A percentile compares a stretch with the other conserved stretches of the same genome.
Evolutionary conservation across 805 yeast species (phyloP).

Genomic region (Phaffomyces opuntiae): DNA sequence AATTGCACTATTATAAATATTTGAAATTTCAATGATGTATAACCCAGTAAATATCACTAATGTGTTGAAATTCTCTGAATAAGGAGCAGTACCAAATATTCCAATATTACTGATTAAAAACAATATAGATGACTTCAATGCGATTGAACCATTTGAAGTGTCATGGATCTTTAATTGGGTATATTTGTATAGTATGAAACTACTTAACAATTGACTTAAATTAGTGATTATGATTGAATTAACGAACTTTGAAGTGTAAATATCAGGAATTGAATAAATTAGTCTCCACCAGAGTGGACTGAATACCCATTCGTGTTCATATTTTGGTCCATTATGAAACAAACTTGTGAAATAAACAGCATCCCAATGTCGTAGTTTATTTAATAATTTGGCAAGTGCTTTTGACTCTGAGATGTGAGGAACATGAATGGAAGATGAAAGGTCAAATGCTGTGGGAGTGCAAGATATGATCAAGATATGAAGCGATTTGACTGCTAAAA

Average conservation of each 20-base stretch:
- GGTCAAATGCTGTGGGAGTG: conserved; percentile 5
- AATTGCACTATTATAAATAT: conserved; percentile 2
- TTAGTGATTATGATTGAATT: conserved; percentile 46
- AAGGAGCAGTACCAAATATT: conserved; percentile 63
- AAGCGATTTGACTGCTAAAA: background rate
- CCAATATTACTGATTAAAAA: conserved; percentile 74
- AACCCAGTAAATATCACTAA: conserved; percentile 50
- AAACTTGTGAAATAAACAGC: conserved; percentile 65
- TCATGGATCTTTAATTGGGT: conserved; percentile 32
- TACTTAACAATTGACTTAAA: conserved; percentile 41
- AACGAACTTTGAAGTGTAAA: conserved; percentile 28
- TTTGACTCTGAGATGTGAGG: background rate
- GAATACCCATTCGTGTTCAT: conserved; percentile 89
- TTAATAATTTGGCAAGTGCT: conserved; percentile 7
- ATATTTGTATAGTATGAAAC: conserved; percentile 41
- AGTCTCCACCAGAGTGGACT: conserved; percentile 69
- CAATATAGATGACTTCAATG: conserved; percentile 34
- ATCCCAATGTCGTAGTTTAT: conserved; percentile 76
- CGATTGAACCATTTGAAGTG: conserved; percentile 15
- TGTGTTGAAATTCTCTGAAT: conserved; percentile 71
- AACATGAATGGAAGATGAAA: conserved; percentile 1
- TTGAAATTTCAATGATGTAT: conserved; percentile 32
- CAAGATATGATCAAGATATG: background rate
- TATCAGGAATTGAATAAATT: conserved; percentile 23
- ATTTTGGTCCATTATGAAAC: conserved; percentile 41